These are phyloP conservation scores for Hemileccinum rubropunctum DNA, from an alignment of 768 basidiomycete genomes.

Conservation along the genomic window DNA sequence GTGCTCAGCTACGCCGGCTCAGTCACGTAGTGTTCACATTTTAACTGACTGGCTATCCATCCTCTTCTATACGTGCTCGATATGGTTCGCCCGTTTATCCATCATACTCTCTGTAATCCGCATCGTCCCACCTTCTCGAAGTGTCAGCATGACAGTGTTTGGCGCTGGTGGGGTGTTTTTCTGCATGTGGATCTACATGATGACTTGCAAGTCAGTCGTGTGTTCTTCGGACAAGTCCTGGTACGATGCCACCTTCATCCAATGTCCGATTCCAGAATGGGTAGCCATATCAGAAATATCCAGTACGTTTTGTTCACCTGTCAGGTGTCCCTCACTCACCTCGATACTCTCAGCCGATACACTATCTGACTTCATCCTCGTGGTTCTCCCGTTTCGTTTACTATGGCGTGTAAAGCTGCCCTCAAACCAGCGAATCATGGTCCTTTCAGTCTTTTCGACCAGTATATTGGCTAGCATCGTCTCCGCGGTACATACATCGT, in stretches of 20 bases:
- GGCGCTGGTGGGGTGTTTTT: conserved; percentile 7
- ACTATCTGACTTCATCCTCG: conserved; percentile 44
- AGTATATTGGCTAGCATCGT: conserved; percentile 48
- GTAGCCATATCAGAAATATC: conserved; percentile 52
- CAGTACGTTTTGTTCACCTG: conserved; percentile 36
- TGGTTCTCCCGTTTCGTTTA: conserved; percentile 44
- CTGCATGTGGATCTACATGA: conserved; percentile 20
- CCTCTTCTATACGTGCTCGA: conserved; percentile 20
- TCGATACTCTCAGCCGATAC: conserved; percentile 39
- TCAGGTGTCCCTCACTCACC: background rate
- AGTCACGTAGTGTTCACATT: conserved; percentile 16
- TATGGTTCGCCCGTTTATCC: conserved; percentile 30
- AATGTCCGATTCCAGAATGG: conserved; percentile 43
- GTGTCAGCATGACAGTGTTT: background rate
- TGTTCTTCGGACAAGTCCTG: conserved; percentile 39
- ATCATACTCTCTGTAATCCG: conserved; percentile 25
- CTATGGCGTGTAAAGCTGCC: conserved; percentile 43
- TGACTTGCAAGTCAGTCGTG: conserved; percentile 33
- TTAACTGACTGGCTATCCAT: conserved; percentile 20
- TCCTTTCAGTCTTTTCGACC: conserved; percentile 48
- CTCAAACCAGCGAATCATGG: conserved; percentile 38
- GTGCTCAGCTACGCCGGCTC: conserved; percentile 19
- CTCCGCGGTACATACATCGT: conserved; percentile 41
- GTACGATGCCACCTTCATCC: conserved; percentile 36
- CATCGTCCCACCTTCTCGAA: conserved; percentile 18